Conservation (phyloP, 2,329 filamentous ascomycete species). For the Penicillium hordei region DNA sequence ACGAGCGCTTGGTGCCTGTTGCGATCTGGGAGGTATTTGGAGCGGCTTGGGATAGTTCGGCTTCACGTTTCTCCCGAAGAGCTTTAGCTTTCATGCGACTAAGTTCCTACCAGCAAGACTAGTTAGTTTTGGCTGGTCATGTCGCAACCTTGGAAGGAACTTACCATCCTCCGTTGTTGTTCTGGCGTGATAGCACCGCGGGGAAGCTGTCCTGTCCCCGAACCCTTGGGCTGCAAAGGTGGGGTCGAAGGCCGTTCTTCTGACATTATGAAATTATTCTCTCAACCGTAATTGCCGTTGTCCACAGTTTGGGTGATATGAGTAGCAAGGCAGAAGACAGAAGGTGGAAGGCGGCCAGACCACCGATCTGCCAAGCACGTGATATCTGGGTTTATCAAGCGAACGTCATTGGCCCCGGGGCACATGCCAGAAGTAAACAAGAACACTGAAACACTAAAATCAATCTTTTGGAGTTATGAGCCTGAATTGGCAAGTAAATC, state of each 20-base stretch:
- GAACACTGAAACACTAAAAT: background rate
- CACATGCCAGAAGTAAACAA: background rate
- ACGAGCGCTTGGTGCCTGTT: conserved; percentile 70
- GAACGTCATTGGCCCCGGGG: conserved; percentile 7
- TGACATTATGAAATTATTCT: conserved; percentile 15
- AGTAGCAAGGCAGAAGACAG: background rate
- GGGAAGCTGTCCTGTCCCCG: conserved; percentile 43
- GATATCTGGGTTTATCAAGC: background rate
- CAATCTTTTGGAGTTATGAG: background rate
- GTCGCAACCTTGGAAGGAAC: conserved; percentile 5
- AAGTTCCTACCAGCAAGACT: conserved; percentile 63
- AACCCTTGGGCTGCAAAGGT: conserved; percentile 42
- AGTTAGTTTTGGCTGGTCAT: conserved; percentile 3
- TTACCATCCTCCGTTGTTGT: conserved; percentile 59
- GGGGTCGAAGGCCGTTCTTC: conserved; percentile 23
- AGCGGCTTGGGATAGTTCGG: conserved; percentile 51
- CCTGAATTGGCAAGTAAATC: background rate
- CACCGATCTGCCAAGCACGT: conserved; percentile 2
- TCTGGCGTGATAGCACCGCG: conserved; percentile 58
- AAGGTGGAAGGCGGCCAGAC: conserved; percentile 3
- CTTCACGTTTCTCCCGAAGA: conserved; percentile 70
- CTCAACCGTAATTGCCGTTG: background rate
- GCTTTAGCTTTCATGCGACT: conserved; percentile 87
- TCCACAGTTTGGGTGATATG: background rate
- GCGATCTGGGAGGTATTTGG: conserved; percentile 46